Evolutionary conservation across 2,329 filamentous ascomycete genomes (phyloP), one percentile per base, ranked within the genome.

Genomic region (Trichoderma sp.): DNA sequence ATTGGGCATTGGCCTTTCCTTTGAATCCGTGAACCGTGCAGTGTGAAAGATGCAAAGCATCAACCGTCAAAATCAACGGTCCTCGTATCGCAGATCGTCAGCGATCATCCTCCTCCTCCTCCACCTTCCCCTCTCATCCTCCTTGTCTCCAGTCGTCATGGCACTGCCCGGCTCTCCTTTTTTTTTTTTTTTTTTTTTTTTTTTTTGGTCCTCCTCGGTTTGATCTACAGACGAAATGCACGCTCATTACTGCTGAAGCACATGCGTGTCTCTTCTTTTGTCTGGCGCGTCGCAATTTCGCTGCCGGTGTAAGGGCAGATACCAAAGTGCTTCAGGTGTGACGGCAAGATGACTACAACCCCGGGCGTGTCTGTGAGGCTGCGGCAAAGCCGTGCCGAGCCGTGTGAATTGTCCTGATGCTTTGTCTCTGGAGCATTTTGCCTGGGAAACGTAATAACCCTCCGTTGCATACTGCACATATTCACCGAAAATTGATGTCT

Each of bases 281-380:
- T 39, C 37, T n/a, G 37, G 7, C 42, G 4, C 48, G 6, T 25
- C 25, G 52, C 63, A 65, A 65, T 65, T 15, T 65, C 63, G 63
- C 12, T 61, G 58, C 42, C 27, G 57, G 57, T 19, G 22, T 5
- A 29, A 57, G 63, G 52, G 19, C 29, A 34, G n/a, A 54, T 32
- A 9, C 13, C 54, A 39, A 58, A 48, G 29, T 42, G 63, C 63
- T 57, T 65, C 63, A 65, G 63, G 63, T 65, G 37, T 37, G 15
- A 37, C 61, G 52, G n/a, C 35, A 17, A 37, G 25, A 63, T 12
- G 32, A 19, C 15, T 34, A 35, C 27, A 17, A 37, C 50, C 35
- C 48, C 60, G 34, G 22, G 15, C 9, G 12, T 12, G 22, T 27
- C 32, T 61, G 22, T 19, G 27, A 48, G 13, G 37, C 58, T 61